Percentiles rank a stretch among this genome's conserved stretches.
phyloP scores from a whole-genome alignment of 169 alveolate species.

The Perkinsus olseni region DNA sequence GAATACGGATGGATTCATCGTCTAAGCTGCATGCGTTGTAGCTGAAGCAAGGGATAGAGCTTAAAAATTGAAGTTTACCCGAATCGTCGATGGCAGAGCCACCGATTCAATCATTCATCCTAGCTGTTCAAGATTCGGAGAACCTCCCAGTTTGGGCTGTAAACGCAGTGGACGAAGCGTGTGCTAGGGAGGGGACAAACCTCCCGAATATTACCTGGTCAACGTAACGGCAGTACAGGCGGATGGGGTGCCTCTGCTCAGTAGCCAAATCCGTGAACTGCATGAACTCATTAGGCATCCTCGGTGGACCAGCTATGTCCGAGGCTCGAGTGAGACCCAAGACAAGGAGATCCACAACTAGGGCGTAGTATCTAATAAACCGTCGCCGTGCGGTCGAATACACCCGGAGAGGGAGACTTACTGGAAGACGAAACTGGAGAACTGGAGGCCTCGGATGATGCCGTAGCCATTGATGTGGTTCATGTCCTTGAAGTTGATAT shows the following conservation, averaged over 20 bases:
- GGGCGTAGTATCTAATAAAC: slow-evolving; percentile 44
- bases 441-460: slow-evolving; percentile 94
- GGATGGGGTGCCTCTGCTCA: slow-evolving; percentile 95
- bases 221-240: slow-evolving; percentile 92
- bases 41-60: too few species aligned
- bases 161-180: too few species aligned
- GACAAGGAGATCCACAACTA: slow-evolving; percentile 82
- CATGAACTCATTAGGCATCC: slow-evolving; percentile 88
- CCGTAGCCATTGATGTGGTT: slow-evolving; percentile 96
- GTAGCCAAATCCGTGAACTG: slow-evolving; percentile 83
- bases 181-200: too few species aligned
- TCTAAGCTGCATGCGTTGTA: too few species aligned
- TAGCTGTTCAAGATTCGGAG: too few species aligned
- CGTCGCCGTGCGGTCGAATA: neutral
- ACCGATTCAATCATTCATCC: too few species aligned
- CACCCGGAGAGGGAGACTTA: slow-evolving; percentile 27
- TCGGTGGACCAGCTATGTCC: slow-evolving; percentile 99
- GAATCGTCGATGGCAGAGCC: too few species aligned
- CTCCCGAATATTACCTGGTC: slow-evolving; percentile 70
- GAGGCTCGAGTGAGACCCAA: slow-evolving; percentile 97
- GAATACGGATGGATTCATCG: too few species aligned
- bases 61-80: too few species aligned
- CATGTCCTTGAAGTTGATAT: slow-evolving; percentile 97
- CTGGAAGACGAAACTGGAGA: slow-evolving; percentile 93
- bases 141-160: too few species aligned